These are phyloP conservation scores for Rhizopogon rudus DNA, from an alignment of 768 basidiomycete species.

Conservation along the genomic window DNA sequence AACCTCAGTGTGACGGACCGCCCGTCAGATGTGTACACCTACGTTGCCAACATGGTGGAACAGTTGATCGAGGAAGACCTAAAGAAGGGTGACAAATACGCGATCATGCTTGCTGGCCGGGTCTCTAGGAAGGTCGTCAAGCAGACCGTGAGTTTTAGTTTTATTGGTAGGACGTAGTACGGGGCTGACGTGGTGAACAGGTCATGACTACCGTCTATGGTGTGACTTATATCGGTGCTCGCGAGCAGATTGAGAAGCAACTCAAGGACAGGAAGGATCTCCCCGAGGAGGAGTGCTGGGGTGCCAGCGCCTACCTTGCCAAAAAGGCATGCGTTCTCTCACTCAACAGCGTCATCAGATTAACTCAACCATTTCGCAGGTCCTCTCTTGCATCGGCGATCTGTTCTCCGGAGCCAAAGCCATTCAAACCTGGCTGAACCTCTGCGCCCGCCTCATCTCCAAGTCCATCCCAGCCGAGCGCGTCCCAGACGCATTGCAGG, in stretches of 20 bases:
- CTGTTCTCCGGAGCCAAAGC: slow-evolving; percentile 88
- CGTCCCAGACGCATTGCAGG: slow-evolving; percentile 38
- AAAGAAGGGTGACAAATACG: slow-evolving; percentile 44
- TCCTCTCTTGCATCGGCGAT: slow-evolving; percentile 81
- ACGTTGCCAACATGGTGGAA: slow-evolving; percentile 86
- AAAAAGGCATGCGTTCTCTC: slow-evolving; percentile 43
- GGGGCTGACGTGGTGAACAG: slow-evolving; percentile 25
- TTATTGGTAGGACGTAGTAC: not conserved
- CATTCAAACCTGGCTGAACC: slow-evolving; percentile 89
- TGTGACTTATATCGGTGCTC: slow-evolving; percentile 91
- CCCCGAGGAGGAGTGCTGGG: slow-evolving; percentile 68
- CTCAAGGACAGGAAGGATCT: slow-evolving; percentile 73
- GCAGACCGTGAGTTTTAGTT: slow-evolving; percentile 68
- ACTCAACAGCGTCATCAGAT: too few relatives aligned
- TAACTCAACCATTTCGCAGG: slow-evolving; percentile 29
- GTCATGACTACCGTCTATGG: slow-evolving; percentile 99
- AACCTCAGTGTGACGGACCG: slow-evolving; percentile 81
- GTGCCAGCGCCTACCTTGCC: slow-evolving; percentile 73
- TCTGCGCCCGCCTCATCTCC: slow-evolving; percentile 78
- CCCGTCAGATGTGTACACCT: slow-evolving; percentile 94
- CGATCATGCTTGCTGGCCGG: slow-evolving; percentile 65
- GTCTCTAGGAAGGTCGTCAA: slow-evolving; percentile 94
- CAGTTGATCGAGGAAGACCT: slow-evolving; percentile 53
- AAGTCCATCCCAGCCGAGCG: slow-evolving; percentile 79
- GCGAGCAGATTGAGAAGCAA: slow-evolving; percentile 92